Base-by-base conservation (phyloP, 2,329 filamentous ascomycete species). In the Cercospora sesami region DNA sequence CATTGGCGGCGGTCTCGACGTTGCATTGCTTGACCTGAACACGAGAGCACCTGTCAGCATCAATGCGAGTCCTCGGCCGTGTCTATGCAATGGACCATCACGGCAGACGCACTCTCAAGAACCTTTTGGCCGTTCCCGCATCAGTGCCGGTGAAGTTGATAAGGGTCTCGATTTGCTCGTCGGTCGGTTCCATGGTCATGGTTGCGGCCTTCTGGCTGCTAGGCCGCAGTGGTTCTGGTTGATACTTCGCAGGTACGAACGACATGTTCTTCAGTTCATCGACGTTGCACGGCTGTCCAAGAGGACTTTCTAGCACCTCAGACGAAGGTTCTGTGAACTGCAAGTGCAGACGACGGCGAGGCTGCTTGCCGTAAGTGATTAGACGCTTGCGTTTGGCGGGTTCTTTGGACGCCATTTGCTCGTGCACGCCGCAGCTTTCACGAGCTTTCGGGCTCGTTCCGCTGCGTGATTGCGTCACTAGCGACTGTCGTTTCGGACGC, bases 1-100 rank as follows among this genome's bases (percentile, higher is more conserved):
- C 75, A 62, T 73, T 74, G 48, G 75, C 65, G 8, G 76, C 78
- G 18, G 67, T 63, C 8, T 73, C 69, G 48, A 70, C 57, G 67
- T 78, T 68, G 66, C 77, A 76, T 63, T 75, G 72, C 63, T 78
- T 78, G 30, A 71, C 75, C 76, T 77, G 59, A 18, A 21, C 23
- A 28, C 16, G 39, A 39, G 45, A 53, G n/a, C 28, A 23, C 39
- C 57, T 60, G 42, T 65, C 58, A 65, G 63, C 39, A 64, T 51
- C 45, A 51, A 51, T 8, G 45, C 45, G 21, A 26, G 45, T 26
- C 45, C 45, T 14, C 1, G 21, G 45, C 6, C 45, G 21, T 23
- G n/a, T 21, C 21, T 51, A 51, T 51, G 21, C 45, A 51, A 23
- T 55, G 30, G 16, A 26, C 8, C 16, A 31, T 21, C 16, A 55